Base-by-base conservation (phyloP, 371 early-diverging fungal genomes). In the Amoeboaphelidium protococcarum region DNA sequence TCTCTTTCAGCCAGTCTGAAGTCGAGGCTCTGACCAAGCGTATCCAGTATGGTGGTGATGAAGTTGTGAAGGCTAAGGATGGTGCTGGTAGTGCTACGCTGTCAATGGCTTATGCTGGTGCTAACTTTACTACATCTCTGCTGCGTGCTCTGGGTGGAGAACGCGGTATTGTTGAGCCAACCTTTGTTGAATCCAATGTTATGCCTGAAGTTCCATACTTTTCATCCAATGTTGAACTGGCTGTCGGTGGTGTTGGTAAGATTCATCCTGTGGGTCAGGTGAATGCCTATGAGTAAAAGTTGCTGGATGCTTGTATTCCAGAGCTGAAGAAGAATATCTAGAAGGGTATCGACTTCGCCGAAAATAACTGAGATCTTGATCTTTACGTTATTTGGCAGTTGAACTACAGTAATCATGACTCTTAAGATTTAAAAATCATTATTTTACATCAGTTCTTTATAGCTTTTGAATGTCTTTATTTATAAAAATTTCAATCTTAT, bases 31-130 rank as follows among this genome's bases (percentile, higher is more conserved):
- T 97, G 59, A 87, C 86, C 56, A 69, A 94, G 65, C 87, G 98
- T 62, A 87, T 92, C 62, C 98, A 97, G 71, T 95, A 78, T 63
- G 95, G 97, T 63, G 97, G 97, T 65, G 97, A 97, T 64, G 97
- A 97, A 71, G 97, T 97, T 47, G 95, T 97, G 68, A 73, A 91
- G 74, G 97, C 97, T 64, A 97, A 97, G 82, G 75, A 86, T 64
- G 97, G 97, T 53, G 73, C 82, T 49, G 98, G 97, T 20, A 46
- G 44, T 21, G 40, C 50, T 20, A 50, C 50, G 13, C 43, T 50
- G 22, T 26, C 46, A 19, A 47, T 50, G 47, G 50, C 49, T 1
- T 48, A 23, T 27, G 49, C 49, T 26, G 49, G 43, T 48, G 43
- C 43, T 23, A 0, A 4, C 3, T 48, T 48, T 24, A 42, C 42